Evolutionary conservation across 345 rosid genomes (phyloP), one percentile per base, ranked within the genome.

Genomic region (Pseudoturritis turrita): DNA sequence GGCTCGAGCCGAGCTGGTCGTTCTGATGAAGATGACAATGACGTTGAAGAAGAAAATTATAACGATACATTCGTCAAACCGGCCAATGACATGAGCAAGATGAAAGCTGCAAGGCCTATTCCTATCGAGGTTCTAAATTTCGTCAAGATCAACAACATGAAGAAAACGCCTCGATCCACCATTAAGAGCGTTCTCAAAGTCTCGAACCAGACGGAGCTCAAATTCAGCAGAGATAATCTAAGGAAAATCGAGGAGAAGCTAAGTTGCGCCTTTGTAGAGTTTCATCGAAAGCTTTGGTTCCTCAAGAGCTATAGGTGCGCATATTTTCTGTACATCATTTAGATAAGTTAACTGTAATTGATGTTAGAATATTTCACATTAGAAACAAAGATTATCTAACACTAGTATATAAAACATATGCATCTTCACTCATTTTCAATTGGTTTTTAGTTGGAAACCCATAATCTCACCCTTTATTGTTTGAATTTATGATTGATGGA

Each of bases 281-380:
- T 87, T 25, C 68, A 89, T 63, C 81, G 76, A 10, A 87, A 86
- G 79, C 96, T 89, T 77, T 82, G 89, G 41, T 79, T 82, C 47
- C 87, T 87, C 13, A 87, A 86, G 77, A 86, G 89, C 62, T 89
- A 68, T 70, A 64, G 87, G 85, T 81, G 70, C 19, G 54, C 25
- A 18, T 66, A 0, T 2, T 0, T 21, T 40, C 15, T 14, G 10
- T 8, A 17, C 11, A 26, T 10, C 7, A 22, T 5, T 7, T 65
- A 3, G 51, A 41, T 41, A 22, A 23, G 7, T 3, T 49, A 6
- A n/a, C n/a, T 33, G 37, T 33, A n/a, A 33, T 33, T 33, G 9
- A 33, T 33, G 10, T 8, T 9, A 2, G 10, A 8, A 33, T 33
- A 33, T 33, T 11, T 3, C 37, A 9, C 11, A 3, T 8, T 33